Evolutionary conservation across 2,329 filamentous ascomycete species (phyloP).

Genomic region (Cladobotryum mycophilum): DNA sequence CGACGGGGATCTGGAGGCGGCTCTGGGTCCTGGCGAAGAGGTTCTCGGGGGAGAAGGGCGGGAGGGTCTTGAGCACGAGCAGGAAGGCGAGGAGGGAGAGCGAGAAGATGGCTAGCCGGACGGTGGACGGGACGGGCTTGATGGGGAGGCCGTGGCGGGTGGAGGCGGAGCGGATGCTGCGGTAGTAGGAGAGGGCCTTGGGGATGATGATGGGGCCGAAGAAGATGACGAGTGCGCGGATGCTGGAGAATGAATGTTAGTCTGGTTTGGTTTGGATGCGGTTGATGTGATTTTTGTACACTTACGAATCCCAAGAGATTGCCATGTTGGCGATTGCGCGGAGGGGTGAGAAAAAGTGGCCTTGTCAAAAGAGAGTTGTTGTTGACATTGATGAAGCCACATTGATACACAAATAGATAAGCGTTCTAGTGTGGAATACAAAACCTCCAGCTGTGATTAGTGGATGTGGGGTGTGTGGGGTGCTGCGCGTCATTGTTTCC

Average conservation of each 20-base stretch:
- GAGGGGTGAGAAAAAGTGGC: background rate
- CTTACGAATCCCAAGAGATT: slow-evolving; percentile 18
- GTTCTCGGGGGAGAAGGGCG: slow-evolving; percentile 68
- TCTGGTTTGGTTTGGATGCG: background rate
- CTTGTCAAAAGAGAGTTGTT: background rate
- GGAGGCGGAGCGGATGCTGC: slow-evolving; percentile 42
- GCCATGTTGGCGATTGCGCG: slow-evolving; percentile 10
- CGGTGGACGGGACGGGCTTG: slow-evolving; percentile 47
- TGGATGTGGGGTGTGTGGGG: no score
- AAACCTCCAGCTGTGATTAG: no score
- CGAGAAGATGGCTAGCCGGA: slow-evolving; percentile 53
- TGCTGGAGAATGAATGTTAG: slow-evolving; percentile 27
- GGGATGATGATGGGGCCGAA: slow-evolving; percentile 69
- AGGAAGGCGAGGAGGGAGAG: slow-evolving; percentile 45
- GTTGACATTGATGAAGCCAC: background rate
- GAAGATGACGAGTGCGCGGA: slow-evolving; percentile 52
- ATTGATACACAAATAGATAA: slow-evolving; percentile 3
- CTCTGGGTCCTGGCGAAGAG: slow-evolving; percentile 73
- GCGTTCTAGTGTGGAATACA: no score
- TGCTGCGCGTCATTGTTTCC: background rate
- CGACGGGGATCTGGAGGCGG: slow-evolving; percentile 76
- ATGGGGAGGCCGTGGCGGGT: slow-evolving; percentile 40
- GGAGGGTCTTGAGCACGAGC: slow-evolving; percentile 55
- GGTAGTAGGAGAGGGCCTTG: slow-evolving; percentile 59
- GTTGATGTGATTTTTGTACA: no score